Evolutionary conservation across 495 filamentous ascomycete genomes (phyloP).

Genomic region (Amphirosellinia nigrospora): DNA sequence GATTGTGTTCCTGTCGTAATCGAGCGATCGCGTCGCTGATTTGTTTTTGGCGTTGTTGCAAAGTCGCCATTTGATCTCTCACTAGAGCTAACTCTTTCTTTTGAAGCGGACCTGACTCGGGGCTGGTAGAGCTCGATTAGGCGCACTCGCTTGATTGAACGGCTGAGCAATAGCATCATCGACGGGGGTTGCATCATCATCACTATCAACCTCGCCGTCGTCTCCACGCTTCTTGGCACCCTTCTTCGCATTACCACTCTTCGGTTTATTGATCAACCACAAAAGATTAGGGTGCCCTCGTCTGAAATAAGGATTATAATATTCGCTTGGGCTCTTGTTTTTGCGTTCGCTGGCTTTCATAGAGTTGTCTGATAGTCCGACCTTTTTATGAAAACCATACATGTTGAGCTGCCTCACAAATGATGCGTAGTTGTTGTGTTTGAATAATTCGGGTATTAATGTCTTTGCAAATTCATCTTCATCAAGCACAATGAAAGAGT

Average conservation of each 20-base stretch:
- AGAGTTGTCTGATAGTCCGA: constrained; percentile 94
- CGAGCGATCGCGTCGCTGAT: constrained; percentile 81
- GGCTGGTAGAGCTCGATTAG: constrained; percentile 35
- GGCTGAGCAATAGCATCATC: constrained; percentile 45
- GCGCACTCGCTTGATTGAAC: constrained; percentile 25
- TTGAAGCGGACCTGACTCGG: constrained; percentile 62
- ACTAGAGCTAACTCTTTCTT: constrained; percentile 79
- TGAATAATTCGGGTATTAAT: constrained; percentile 95
- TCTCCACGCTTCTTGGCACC: constrained; percentile 67
- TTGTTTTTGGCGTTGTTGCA: constrained; percentile 82
- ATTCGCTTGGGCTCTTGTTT: constrained; percentile 97
- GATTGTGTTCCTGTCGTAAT: constrained; percentile 81
- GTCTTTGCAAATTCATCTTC: constrained; percentile 99
- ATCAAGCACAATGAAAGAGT: constrained; percentile 95
- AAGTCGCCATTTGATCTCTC: constrained; percentile 75
- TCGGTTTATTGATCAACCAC: constrained; percentile 98
- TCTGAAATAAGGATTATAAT: constrained; percentile 95
- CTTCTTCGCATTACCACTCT: constrained; percentile 66
- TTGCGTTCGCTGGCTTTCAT: constrained; percentile 97
- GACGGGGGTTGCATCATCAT: constrained; percentile 61
- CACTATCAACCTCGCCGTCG: constrained; percentile 71
- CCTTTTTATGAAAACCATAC: constrained; percentile 99
- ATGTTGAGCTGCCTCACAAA: constrained; percentile 99
- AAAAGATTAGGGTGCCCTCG: constrained; percentile 90
- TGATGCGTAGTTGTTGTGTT: constrained; percentile 99